Base-by-base conservation (phyloP, 2,329 filamentous ascomycete species). In the Alternaria burnsii region DNA sequence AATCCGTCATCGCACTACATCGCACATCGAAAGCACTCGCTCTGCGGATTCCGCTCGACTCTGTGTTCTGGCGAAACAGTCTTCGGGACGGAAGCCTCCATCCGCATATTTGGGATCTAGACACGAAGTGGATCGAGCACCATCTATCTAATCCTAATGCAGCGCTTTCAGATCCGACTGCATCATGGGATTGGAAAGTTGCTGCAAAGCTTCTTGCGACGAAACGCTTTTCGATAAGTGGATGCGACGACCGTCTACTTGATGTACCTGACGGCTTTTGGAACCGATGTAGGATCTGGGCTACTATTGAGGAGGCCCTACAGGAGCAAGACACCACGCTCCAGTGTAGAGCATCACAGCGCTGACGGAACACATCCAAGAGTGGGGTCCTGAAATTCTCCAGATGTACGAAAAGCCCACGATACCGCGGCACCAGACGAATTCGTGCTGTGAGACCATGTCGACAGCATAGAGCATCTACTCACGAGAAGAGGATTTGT, bases 261-360 rank as follows among this genome's bases (percentile, higher is more conserved):
- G 58, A 63, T 16, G 18, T 70, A 16, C 69, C 69, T 1, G 53
- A 63, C 14, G 67, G 69, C 16, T 61, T 71, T 30, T 72, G 69
- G 70, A 73, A 75, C 48, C 58, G 72, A 42, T 68, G 66, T 30
- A 64, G 72, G 26, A 73, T 75, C 11, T 74, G 71, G 72, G 63
- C 54, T 20, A 68, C 67, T 22, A 51, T 72, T 7, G 62, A 70
- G 51, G 63, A 69, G 44, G 70, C 54, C 5, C 28, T 66, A 22
- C 26, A 52, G 16, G 20, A 57, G 11, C 20, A 41, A 24, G 24
- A 32, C 4, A 18, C 22, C 24, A 18, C 32, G 11, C 11, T 16
- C 5, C 24, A 42, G 34, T 38, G 20, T 18, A 2, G 22, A 7
- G n/a, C 3, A 20, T 24, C 24, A 8, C 28, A 53, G 36, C 11